Evolutionary conservation across 2,329 filamentous ascomycete genomes (phyloP).

Genomic region (Penicillium sp.): DNA sequence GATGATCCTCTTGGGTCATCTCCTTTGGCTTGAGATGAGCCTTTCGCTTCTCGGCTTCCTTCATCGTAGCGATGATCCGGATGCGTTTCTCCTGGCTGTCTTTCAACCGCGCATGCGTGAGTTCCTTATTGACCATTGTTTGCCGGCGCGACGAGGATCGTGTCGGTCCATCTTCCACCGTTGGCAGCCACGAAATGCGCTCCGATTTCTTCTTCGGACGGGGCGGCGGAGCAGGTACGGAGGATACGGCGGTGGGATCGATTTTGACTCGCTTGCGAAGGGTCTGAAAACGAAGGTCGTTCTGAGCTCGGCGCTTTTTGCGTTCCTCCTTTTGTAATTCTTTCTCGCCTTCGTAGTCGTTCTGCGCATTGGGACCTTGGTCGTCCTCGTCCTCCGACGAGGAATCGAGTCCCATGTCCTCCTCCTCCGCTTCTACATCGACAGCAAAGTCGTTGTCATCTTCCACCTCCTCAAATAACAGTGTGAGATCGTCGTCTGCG

Average conservation of each 20-base stretch:
- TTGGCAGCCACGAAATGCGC: slow-evolving; percentile 69
- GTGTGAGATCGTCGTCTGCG: slow-evolving; percentile 66
- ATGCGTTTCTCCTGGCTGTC: slow-evolving; percentile 52
- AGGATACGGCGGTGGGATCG: slow-evolving; percentile 52
- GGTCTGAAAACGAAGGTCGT: slow-evolving; percentile 63
- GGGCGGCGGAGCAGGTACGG: slow-evolving; percentile 42
- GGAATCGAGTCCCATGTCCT: slow-evolving; percentile 83
- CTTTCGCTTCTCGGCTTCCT: slow-evolving; percentile 62
- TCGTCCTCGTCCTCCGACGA: slow-evolving; percentile 84
- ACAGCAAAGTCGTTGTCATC: slow-evolving; percentile 51
- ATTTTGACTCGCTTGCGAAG: slow-evolving; percentile 74
- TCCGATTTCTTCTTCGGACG: slow-evolving; percentile 70
- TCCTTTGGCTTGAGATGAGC: slow-evolving; percentile 75
- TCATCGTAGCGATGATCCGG: slow-evolving; percentile 58
- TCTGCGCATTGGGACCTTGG: slow-evolving; percentile 56
- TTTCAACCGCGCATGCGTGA: slow-evolving; percentile 51
- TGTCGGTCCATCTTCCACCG: slow-evolving; percentile 61
- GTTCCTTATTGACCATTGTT: slow-evolving; percentile 67
- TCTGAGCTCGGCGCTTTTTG: slow-evolving; percentile 80
- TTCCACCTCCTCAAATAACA: slow-evolving; percentile 66
- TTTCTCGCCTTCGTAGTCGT: slow-evolving; percentile 81
- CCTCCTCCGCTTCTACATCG: slow-evolving; percentile 51
- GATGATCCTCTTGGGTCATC: slow-evolving; percentile 83
- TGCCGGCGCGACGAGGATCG: slow-evolving; percentile 64
- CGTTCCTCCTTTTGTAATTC: slow-evolving; percentile 77